Percentiles rank a stretch among this genome's conserved stretches.
These are phyloP conservation scores for Phyllosticta paracitricarpa DNA, from an alignment of 2,329 filamentous ascomycete genomes.

Conservation along the genomic window DNA sequence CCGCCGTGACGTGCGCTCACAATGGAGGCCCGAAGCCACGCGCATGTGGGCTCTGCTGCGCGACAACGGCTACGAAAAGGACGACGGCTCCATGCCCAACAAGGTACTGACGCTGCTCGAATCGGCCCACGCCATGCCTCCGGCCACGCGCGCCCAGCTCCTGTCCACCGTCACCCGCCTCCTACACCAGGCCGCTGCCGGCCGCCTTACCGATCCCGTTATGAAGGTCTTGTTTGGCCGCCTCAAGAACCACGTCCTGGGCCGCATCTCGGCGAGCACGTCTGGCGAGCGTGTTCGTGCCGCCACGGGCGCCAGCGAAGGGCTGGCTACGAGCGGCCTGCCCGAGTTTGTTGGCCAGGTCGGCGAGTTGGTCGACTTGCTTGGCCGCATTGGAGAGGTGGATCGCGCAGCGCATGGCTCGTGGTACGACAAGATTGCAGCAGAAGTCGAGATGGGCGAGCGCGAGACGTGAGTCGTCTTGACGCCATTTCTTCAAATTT, in stretches of 20 bases:
- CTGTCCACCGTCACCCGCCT: conserved; percentile 36
- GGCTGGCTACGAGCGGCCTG: conserved; percentile 57
- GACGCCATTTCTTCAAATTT: conserved; percentile 25
- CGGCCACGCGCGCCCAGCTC: conserved; percentile 35
- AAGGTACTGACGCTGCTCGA: conserved; percentile 41
- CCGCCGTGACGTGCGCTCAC: conserved; percentile 66
- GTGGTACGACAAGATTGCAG: conserved; percentile 61
- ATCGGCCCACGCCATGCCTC: conserved; percentile 40
- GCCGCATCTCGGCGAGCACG: conserved; percentile 54
- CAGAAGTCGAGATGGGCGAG: conserved; percentile 35
- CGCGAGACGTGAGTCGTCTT: not conserved
- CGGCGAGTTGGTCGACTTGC: conserved; percentile 57
- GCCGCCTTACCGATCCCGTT: conserved; percentile 48
- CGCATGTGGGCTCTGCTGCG: conserved; percentile 58
- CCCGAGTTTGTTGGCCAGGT: conserved; percentile 65
- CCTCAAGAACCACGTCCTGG: conserved; percentile 56
- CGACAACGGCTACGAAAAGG: conserved; percentile 45
- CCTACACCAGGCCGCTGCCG: conserved; percentile 42
- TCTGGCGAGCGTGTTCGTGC: conserved; percentile 61
- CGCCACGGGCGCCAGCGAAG: conserved; percentile 59
- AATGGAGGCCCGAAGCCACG: conserved; percentile 65
- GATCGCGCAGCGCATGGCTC: conserved; percentile 57
- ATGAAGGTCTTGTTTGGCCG: conserved; percentile 60
- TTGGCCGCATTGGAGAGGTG: conserved; percentile 54
- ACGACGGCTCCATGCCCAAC: conserved; percentile 38